A percentile compares a stretch with the other conserved stretches of the same genome.
Evolutionary conservation across 116 monocot species (phyloP).

Genomic region (Zostera marina): DNA sequence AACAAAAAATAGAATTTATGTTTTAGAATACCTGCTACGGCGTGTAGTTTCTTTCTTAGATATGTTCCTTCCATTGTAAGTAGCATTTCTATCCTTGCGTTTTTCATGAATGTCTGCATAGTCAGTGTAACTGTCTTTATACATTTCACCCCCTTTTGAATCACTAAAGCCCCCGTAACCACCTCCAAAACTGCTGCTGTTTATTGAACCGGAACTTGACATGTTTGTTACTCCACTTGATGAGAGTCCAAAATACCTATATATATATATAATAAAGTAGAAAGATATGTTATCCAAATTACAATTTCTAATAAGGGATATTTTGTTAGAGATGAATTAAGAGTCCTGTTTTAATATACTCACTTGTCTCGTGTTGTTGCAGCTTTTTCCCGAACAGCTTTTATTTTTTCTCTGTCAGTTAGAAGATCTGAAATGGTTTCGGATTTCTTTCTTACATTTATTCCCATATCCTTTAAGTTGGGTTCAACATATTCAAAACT

Average conservation of each 20-base stretch:
- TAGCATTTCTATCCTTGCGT: constrained; percentile 3
- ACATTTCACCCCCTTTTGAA: neutral
- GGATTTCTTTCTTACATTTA: constrained; percentile 92
- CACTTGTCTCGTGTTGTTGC: constrained; percentile 82
- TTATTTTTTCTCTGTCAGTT: constrained; percentile 70
- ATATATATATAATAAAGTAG: too few relatives aligned
- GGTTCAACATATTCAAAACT: constrained; percentile 85
- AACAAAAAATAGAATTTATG: too few relatives aligned
- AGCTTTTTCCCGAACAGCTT: constrained; percentile 80
- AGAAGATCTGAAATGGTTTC: constrained; percentile 63
- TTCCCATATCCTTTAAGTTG: constrained; percentile 85
- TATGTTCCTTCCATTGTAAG: constrained; percentile 6
- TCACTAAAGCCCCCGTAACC: constrained; percentile 47
- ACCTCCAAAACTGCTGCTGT: constrained; percentile 21
- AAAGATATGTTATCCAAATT: neutral
- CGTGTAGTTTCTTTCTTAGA: constrained; percentile 4
- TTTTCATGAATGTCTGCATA: constrained; percentile 7
- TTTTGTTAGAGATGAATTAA: too few relatives aligned
- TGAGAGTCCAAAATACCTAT: constrained; percentile 86
- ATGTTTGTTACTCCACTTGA: constrained; percentile 75
- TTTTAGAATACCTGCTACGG: constrained; percentile 10
- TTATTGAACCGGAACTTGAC: constrained; percentile 56
- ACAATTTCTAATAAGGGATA: neutral
- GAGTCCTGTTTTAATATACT: constrained; percentile 8
- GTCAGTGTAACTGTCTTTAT: constrained; percentile 28